Percentiles rank a stretch among this genome's conserved stretches.
Conservation (phyloP, 805 yeast species). For the Schwanniomyces polymorphus region DNA sequence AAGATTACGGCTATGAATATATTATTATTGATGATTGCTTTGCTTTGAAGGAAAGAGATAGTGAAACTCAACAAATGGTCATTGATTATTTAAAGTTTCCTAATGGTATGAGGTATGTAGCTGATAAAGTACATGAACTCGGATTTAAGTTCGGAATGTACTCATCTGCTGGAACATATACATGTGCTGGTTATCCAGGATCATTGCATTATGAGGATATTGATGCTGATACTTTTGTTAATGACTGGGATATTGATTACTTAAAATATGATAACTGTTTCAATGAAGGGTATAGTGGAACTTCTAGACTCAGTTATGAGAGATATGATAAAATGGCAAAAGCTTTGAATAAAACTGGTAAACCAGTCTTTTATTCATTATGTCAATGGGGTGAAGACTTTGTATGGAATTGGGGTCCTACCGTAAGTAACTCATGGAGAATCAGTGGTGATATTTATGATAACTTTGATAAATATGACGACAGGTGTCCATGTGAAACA, state of each 20-base stretch:
- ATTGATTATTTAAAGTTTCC: conserved; percentile 22
- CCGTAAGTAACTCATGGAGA: conserved; percentile 26
- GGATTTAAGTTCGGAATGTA: too few species aligned
- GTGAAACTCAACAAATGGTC: conserved; percentile 11
- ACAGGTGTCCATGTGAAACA: conserved; percentile 24
- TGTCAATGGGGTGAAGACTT: conserved; percentile 32
- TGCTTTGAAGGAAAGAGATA: conserved; percentile 16
- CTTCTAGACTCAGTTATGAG: conserved; percentile 17
- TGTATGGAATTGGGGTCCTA: conserved; percentile 27
- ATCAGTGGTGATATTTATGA: too few species aligned
- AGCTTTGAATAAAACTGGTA: conserved; percentile 24
- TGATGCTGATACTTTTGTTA: conserved; percentile 24
- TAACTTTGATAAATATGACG: conserved; percentile 13
- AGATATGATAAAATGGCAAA: conserved; percentile 26
- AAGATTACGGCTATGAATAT: conserved; percentile 24
- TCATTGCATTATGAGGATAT: conserved; percentile 23
- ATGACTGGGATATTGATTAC: conserved; percentile 25
- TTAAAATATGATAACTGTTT: conserved; percentile 30
- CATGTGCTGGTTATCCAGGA: conserved; percentile 29
- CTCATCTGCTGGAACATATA: conserved; percentile 28
- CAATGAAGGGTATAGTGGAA: conserved; percentile 24
- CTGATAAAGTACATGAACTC: conserved; percentile 20
- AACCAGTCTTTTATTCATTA: conserved; percentile 23
- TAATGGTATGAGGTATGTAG: conserved; percentile 18
- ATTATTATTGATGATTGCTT: conserved; percentile 30